These are phyloP conservation scores for Saccharomycopsis hybrid DNA, from an alignment of 1,139 yeast species.

Conservation along the genomic window DNA sequence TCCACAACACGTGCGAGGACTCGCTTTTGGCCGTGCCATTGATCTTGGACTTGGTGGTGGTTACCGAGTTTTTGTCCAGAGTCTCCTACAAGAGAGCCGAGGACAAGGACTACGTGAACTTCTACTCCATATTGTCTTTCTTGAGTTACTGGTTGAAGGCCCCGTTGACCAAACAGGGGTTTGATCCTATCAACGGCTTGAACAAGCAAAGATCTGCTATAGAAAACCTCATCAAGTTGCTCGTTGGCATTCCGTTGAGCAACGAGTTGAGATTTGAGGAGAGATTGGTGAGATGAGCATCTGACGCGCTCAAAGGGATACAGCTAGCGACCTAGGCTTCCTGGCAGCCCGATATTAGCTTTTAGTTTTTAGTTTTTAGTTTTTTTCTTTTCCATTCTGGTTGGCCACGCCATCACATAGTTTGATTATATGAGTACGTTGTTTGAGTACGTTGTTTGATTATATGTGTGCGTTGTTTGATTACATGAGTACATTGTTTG, in stretches of 20 bases:
- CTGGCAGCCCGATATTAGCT: no score
- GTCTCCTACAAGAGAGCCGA: conserved; percentile 59
- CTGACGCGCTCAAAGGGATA: no score
- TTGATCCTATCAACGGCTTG: conserved; percentile 84
- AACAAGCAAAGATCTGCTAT: conserved; percentile 91
- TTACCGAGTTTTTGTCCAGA: conserved; percentile 85
- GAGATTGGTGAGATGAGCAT: conserved; percentile 41
- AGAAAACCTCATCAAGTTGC: conserved; percentile 83
- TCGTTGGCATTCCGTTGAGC: conserved; percentile 84
- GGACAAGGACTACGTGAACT: conserved; percentile 46
- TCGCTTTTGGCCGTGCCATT: conserved; percentile 91
- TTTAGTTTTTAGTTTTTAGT: no score
- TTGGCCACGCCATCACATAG: no score
- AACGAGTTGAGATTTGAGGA: conserved; percentile 94
- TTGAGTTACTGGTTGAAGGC: conserved; percentile 96
- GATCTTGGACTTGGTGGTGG: conserved; percentile 83
- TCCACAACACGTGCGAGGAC: conserved; percentile 95
- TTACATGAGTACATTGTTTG: no score
- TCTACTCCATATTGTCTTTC: conserved; percentile 83
- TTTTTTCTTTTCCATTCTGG: no score
- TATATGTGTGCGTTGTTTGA: no score
- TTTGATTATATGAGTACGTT: no score
- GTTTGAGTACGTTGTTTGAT: no score
- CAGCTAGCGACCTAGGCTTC: no score
- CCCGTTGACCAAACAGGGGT: conserved; percentile 87